Percentiles rank a stretch among this genome's conserved stretches.
These are phyloP conservation scores for Scenedesmus sp. DNA, from an alignment of 163 green algal species.

Conservation along the genomic window DNA sequence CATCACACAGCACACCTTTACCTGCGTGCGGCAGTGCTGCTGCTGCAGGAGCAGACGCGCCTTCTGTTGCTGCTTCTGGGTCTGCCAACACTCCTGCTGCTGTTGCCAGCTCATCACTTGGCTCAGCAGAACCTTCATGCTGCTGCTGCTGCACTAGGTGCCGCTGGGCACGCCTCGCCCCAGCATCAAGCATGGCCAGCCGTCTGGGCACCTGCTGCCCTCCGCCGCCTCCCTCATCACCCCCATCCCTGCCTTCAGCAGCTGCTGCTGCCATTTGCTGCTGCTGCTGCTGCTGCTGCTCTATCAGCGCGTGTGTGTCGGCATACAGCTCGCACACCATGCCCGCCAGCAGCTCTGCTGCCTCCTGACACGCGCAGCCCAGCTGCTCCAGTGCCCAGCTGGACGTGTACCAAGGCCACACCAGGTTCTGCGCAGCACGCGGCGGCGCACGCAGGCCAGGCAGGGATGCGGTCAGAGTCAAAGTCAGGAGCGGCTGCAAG, in stretches of 20 bases:
- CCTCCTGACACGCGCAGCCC: neutral
- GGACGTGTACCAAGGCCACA: slow-evolving; percentile 36
- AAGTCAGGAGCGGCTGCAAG: no score
- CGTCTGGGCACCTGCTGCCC: neutral
- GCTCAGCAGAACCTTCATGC: neutral
- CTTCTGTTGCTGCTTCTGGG: neutral
- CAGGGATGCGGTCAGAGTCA: neutral
- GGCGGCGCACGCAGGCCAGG: no score
- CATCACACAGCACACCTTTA: neutral
- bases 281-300: neutral
- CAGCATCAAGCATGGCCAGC: neutral
- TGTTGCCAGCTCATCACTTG: neutral
- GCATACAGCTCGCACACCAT: slow-evolving; percentile 38
- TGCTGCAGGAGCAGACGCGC: neutral
- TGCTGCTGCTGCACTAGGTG: slow-evolving; percentile 10
- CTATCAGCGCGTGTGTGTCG: slow-evolving; percentile 1
- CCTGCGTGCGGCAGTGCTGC: neutral
- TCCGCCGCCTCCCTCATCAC: neutral
- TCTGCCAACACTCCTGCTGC: neutral
- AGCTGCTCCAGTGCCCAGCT: slow-evolving; percentile 48
- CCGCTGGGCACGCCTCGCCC: neutral
- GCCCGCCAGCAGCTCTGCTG: slow-evolving; percentile 27
- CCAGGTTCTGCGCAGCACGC: slow-evolving; percentile 44
- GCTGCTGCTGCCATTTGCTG: neutral
- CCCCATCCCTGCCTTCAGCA: neutral